These are phyloP conservation scores for Xylaria sp. DNA, from an alignment of 495 filamentous ascomycete species.

Conservation along the genomic window DNA sequence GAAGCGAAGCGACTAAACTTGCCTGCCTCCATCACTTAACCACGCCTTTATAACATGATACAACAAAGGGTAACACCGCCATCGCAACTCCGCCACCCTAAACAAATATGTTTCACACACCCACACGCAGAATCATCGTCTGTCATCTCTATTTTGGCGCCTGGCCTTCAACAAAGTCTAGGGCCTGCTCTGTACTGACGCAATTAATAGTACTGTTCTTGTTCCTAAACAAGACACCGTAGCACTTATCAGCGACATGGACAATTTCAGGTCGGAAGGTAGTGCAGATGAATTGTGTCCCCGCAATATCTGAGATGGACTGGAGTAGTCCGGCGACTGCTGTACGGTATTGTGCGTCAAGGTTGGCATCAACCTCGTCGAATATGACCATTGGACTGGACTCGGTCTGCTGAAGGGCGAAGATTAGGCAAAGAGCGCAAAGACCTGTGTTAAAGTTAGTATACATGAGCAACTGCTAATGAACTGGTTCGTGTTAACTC, in stretches of 20 bases:
- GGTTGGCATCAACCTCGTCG: constrained; percentile 98
- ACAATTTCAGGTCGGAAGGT: constrained; percentile 98
- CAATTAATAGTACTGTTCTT: constrained; percentile 94
- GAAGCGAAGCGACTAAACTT: not conserved
- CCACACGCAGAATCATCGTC: too few species aligned
- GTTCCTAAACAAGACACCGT: constrained; percentile 91
- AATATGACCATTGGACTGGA: constrained; percentile 99
- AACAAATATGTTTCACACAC: constrained; percentile 15
- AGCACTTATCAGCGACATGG: constrained; percentile 94
- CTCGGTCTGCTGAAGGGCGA: constrained; percentile 98
- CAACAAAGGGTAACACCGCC: constrained; percentile 17
- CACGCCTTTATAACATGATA: constrained; percentile 6
- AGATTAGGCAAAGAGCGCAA: constrained; percentile 93
- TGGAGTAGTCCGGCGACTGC: constrained; percentile 89
- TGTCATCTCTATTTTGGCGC: constrained; percentile 37
- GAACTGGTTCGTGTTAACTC: constrained; percentile 43
- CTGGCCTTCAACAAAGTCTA: constrained; percentile 90
- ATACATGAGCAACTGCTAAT: not conserved
- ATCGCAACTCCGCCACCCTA: constrained; percentile 22
- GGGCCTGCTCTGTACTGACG: constrained; percentile 82
- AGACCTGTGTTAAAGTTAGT: constrained; percentile 66
- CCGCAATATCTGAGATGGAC: constrained; percentile 68
- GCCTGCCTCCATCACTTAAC: not conserved
- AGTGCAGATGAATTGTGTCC: constrained; percentile 80
- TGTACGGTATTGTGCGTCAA: constrained; percentile 96